These are phyloP conservation scores for Spathaspora sp. DNA, from an alignment of 805 yeast genomes.

Conservation along the genomic window DNA sequence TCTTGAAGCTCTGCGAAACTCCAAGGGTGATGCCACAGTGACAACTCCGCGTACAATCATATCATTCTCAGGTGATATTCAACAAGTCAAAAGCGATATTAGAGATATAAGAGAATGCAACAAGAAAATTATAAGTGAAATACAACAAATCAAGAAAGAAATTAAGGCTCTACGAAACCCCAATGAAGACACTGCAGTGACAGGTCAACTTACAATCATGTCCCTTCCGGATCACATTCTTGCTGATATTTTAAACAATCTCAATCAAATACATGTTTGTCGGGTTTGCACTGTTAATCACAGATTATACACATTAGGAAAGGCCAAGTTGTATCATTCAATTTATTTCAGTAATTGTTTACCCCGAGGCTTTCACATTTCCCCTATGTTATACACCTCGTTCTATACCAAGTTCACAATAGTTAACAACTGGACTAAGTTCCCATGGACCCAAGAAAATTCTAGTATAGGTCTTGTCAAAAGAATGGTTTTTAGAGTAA, in stretches of 20 bases:
- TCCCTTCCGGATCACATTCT: not conserved
- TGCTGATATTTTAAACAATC: not conserved
- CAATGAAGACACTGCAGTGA: not conserved
- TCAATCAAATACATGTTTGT: not conserved
- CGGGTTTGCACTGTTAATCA: not conserved
- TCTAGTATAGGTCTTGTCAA: not conserved
- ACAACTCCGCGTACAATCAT: no score
- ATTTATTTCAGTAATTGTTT: not conserved
- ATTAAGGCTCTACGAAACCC: not conserved
- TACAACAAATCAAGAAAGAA: not conserved
- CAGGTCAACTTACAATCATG: not conserved
- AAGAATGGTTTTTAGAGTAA: not conserved
- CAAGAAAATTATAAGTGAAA: not conserved
- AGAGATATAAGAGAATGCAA: no score
- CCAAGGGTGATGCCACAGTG: no score
- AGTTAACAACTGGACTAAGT: not conserved
- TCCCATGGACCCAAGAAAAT: not conserved
- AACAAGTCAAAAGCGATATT: no score
- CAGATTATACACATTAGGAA: not conserved
- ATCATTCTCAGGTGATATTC: no score
- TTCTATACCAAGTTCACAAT: not conserved
- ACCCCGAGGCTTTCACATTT: not conserved
- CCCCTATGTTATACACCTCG: not conserved
- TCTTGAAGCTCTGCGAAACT: no score
- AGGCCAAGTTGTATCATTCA: not conserved